These are phyloP conservation scores for Coemansia sp. DNA, from an alignment of 192 early-diverging fungal species.

Conservation along the genomic window DNA sequence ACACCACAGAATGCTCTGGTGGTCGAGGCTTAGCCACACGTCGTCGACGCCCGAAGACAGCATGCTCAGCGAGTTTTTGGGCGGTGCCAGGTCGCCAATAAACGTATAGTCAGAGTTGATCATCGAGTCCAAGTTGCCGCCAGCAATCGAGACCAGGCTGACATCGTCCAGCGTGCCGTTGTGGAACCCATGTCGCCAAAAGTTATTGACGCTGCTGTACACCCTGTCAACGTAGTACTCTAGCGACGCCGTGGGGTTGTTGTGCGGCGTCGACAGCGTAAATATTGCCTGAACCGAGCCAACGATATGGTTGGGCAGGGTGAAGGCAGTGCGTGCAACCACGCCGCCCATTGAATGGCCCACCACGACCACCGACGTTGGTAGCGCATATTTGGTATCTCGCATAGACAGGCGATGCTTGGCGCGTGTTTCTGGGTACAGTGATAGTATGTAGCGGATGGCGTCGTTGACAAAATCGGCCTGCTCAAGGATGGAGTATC, in stretches of 20 bases:
- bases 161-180: slow-evolving; percentile 54
- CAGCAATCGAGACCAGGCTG: slow-evolving; percentile 84
- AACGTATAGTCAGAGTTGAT: slow-evolving; percentile 77
- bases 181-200: slow-evolving; percentile 62
- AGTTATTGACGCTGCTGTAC: slow-evolving; percentile 64
- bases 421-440: slow-evolving; percentile 58
- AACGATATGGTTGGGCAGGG: slow-evolving; percentile 63
- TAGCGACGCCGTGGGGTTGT: slow-evolving; percentile 73
- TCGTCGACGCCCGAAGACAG: slow-evolving; percentile 73
- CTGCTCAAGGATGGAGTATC: slow-evolving; percentile 78
- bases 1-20: slow-evolving; percentile 89
- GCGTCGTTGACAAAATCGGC: slow-evolving; percentile 81
- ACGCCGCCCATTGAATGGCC: slow-evolving; percentile 97
- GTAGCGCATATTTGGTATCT: slow-evolving; percentile 44
- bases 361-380: slow-evolving; percentile 75
- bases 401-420: slow-evolving; percentile 13
- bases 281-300: slow-evolving; percentile 78
- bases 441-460: slow-evolving; percentile 69
- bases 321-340: slow-evolving; percentile 79
- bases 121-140: slow-evolving; percentile 82
- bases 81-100: slow-evolving; percentile 62
- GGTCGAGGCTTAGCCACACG: slow-evolving; percentile 87
- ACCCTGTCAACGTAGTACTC: slow-evolving; percentile 55
- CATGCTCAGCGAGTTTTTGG: slow-evolving; percentile 69
- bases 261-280: slow-evolving; percentile 86